phyloP scores from a whole-genome alignment of 2,329 filamentous ascomycete genomes.

The Thielaviopsis musarum region DNA sequence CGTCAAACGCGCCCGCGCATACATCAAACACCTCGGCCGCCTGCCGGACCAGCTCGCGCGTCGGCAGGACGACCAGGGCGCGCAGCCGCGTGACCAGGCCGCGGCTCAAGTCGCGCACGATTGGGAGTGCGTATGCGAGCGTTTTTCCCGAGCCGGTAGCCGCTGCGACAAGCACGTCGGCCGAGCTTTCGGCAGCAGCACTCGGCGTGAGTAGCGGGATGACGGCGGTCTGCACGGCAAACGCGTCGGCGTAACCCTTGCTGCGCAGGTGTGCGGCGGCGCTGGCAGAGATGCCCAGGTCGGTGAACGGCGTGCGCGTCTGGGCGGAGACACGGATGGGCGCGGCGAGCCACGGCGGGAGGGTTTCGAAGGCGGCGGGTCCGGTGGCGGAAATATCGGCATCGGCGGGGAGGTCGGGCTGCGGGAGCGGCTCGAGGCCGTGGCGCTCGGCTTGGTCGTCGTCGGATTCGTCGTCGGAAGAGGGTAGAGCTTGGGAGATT shows the following conservation, averaged over 20 bases:
- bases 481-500: slow-evolving; percentile 18
- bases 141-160: slow-evolving; percentile 95
- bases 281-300: slow-evolving; percentile 44
- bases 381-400: slow-evolving; percentile 38
- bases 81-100: slow-evolving; percentile 49
- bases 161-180: slow-evolving; percentile 74
- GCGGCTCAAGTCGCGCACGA: slow-evolving; percentile 59
- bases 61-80: slow-evolving; percentile 76
- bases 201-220: slow-evolving; percentile 63
- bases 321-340: slow-evolving; percentile 53
- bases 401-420: slow-evolving; percentile 48
- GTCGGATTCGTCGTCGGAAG: slow-evolving; percentile 19
- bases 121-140: slow-evolving; percentile 72
- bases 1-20: slow-evolving; percentile 46
- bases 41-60: slow-evolving; percentile 76
- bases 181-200: slow-evolving; percentile 40
- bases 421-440: slow-evolving; percentile 66
- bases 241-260: slow-evolving; percentile 31
- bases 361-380: slow-evolving; percentile 45
- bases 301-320: slow-evolving; percentile 41
- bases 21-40: slow-evolving; percentile 63
- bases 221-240: slow-evolving; percentile 32
- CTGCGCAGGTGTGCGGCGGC: slow-evolving; percentile 44
- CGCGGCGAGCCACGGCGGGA: slow-evolving; percentile 65
- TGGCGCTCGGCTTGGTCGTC: slow-evolving; percentile 33